Conservation (phyloP, 257 asterid species). For the Datura wrightii region DNA sequence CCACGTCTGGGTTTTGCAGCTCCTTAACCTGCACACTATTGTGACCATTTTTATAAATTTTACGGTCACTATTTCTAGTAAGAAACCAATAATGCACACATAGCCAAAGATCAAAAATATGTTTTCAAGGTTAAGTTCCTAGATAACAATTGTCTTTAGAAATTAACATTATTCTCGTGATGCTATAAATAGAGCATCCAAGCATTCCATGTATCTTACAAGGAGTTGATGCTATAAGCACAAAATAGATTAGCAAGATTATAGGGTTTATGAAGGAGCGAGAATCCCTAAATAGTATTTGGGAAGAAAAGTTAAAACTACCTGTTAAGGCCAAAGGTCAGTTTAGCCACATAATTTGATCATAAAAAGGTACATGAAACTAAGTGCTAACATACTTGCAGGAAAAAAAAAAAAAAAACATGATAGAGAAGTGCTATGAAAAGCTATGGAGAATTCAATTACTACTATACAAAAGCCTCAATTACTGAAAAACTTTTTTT, state of each 20-base stretch:
- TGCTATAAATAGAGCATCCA: neutral
- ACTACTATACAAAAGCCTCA: neutral
- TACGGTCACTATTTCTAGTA: neutral
- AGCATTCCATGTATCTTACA: neutral
- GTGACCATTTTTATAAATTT: conserved; percentile 29
- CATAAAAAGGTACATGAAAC: neutral
- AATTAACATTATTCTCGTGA: conserved; percentile 6
- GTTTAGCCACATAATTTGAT: neutral
- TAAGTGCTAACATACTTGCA: neutral
- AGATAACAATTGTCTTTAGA: conserved; percentile 30
- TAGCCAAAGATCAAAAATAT: neutral
- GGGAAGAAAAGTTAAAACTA: neutral
- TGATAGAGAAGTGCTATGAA: neutral
- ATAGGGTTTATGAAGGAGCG: neutral
- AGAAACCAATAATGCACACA: neutral
- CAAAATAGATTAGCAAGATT: neutral
- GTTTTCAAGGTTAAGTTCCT: neutral
- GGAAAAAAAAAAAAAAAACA: neutral
- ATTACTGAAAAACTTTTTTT: neutral
- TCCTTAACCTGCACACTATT: conserved; percentile 91
- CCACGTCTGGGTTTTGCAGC: conserved; percentile 74
- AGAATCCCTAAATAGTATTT: neutral
- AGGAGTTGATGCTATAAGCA: neutral
- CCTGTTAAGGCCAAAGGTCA: neutral
- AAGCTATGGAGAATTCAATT: neutral